phyloP scores from a whole-genome alignment of 768 basidiomycete genomes.

The Sporobolomyces pararoseus region DNA sequence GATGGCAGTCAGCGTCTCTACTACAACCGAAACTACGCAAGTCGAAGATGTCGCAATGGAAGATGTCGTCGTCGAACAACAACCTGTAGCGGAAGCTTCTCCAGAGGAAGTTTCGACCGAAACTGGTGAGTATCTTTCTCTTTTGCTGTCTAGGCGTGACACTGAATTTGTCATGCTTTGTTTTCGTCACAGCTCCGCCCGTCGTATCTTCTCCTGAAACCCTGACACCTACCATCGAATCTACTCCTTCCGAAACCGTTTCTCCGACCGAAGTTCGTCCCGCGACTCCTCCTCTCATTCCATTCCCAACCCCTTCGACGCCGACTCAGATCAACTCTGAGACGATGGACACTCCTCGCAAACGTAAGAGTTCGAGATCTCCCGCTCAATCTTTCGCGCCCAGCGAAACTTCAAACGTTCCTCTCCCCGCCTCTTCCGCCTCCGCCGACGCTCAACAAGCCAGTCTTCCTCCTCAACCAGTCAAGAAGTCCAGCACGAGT shows the following conservation, averaged over 20 bases:
- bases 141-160: too few relatives aligned
- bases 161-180: neutral
- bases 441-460: neutral
- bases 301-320: conserved; percentile 24
- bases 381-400: conserved; percentile 16
- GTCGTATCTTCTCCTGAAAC: neutral
- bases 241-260: neutral
- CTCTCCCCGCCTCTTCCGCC: neutral
- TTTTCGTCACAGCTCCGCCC: neutral
- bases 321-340: neutral
- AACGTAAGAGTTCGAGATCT: conserved; percentile 40
- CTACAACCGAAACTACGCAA: conserved; percentile 26
- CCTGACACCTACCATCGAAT: neutral
- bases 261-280: conserved; percentile 2
- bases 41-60: conserved; percentile 36
- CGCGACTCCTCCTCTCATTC: conserved; percentile 18
- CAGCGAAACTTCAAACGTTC: neutral
- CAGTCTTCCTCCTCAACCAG: neutral
- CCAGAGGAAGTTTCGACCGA: too few relatives aligned
- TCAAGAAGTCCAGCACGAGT: neutral
- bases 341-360: conserved; percentile 25
- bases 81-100: too few relatives aligned
- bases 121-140: too few relatives aligned
- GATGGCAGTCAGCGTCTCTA: conserved; percentile 19
- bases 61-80: conserved; percentile 15